Evolutionary conservation across 768 basidiomycete species (phyloP), one percentile per base, ranked within the genome.

Genomic region (Leccinum broughii): DNA sequence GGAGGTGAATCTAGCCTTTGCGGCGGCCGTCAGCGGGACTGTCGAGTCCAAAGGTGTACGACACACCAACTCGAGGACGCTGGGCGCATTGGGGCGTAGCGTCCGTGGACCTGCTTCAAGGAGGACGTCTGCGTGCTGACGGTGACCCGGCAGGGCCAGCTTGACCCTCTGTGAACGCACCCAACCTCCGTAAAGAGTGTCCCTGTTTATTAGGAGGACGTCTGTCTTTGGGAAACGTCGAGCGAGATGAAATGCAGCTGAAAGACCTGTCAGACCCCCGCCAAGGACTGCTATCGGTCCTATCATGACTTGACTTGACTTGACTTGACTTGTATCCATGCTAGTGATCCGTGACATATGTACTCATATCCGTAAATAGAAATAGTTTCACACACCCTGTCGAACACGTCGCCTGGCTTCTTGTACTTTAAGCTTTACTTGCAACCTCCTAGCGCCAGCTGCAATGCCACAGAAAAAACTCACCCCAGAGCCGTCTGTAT

Each of bases 21-120:
- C 59, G 56, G 28, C 8, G 32, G 60, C 51, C 50, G 64, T 64
- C 39, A 65, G 58, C 55, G 51, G 50, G 32, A 37, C 57, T 49
- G 62, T 24, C 37, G 57, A 20, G 51, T 62, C n/a, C 44, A 26
- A 48, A 50, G 46, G 22, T 49, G n/a, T 41, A 62, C 30, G 35
- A 74, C 57, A 72, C 68, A 94, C 96, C 76, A 98, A 71, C 68
- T 94, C 90, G 13, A 98, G 76, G 34, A 94, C 80, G 4, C 87
- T 76, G 58, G 81, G 83, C 6, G 90, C 84, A 54, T 86, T 86
- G 0, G 95, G 93, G 39, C 95, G 76, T 32, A 99, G 77, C 15
- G 92, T 95, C 44, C 95, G 78, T 26, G 96, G 95, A 1, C 96
- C 96, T 24, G 84, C 81, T 77, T 99, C 96, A 6, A 98, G 77